These are phyloP conservation scores for Neonectria faginata DNA, from an alignment of 2,329 filamentous ascomycete genomes.

Conservation along the genomic window DNA sequence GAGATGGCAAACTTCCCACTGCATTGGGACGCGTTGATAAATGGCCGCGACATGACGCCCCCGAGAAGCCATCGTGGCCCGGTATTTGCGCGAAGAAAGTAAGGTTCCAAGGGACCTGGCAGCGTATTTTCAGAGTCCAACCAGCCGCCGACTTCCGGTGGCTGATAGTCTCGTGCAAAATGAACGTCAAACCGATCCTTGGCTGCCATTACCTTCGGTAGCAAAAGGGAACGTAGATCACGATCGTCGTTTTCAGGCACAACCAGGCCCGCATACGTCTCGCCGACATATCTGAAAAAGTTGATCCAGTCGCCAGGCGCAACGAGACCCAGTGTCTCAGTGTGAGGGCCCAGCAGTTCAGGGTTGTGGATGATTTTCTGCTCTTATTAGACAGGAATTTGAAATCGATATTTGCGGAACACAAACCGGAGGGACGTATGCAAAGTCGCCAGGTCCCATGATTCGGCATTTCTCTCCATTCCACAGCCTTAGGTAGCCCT, in stretches of 20 bases:
- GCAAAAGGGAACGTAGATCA: constrained; percentile 61
- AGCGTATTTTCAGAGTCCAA: constrained; percentile 54
- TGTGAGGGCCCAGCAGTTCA: constrained; percentile 64
- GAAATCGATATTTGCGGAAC: constrained; percentile 9
- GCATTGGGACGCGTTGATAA: constrained; percentile 61
- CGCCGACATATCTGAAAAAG: constrained; percentile 69
- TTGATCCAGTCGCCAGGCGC: constrained; percentile 70
- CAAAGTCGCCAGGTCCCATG: constrained; percentile 67
- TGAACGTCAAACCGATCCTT: constrained; percentile 67
- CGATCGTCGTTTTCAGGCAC: constrained; percentile 65
- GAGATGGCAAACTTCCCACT: constrained; percentile 64
- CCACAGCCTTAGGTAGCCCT: constrained; percentile 67
- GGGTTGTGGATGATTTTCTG: constrained; percentile 67
- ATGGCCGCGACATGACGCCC: constrained; percentile 59
- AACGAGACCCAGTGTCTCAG: constrained; percentile 65
- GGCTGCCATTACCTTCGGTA: constrained; percentile 67
- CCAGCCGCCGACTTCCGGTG: constrained; percentile 59
- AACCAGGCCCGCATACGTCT: constrained; percentile 62
- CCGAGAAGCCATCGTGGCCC: constrained; percentile 60
- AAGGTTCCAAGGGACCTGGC: constrained; percentile 55
- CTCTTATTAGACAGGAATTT: background rate
- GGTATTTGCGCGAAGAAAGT: constrained; percentile 64
- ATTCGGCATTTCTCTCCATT: constrained; percentile 67
- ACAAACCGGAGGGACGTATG: constrained; percentile 65
- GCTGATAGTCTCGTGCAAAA: constrained; percentile 60